Evolutionary conservation across 2,329 filamentous ascomycete genomes (phyloP).

Genomic region (Aspergillus awamori): DNA sequence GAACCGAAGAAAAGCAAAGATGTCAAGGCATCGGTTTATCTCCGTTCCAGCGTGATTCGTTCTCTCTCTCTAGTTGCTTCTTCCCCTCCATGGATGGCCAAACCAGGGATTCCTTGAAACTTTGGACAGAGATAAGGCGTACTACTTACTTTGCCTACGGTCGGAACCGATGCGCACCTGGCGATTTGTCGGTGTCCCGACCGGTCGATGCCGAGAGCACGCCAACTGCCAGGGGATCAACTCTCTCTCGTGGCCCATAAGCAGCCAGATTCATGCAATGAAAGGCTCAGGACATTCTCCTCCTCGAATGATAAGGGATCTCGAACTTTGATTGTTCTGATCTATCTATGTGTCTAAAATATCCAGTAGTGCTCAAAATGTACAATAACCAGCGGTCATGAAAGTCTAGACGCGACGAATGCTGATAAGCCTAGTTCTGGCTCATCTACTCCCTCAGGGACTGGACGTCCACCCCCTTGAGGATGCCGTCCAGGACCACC

Average conservation of each 20-base stretch:
- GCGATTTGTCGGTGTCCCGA: neutral
- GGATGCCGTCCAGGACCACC: conserved; percentile 53
- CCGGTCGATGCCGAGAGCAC: neutral
- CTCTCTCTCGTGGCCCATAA: neutral
- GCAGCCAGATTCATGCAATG: neutral
- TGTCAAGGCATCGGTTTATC: neutral
- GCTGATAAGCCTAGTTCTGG: conserved; percentile 2
- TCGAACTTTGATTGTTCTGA: neutral
- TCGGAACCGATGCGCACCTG: neutral
- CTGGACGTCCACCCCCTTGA: conserved; percentile 40
- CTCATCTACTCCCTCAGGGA: conserved; percentile 18
- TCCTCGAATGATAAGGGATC: neutral
- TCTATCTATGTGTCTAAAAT: neutral
- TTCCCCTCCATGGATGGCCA: neutral
- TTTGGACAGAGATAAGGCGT: neutral
- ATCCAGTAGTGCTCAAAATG: neutral
- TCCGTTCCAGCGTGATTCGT: neutral
- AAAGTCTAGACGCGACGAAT: conserved; percentile 4
- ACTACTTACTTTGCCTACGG: neutral
- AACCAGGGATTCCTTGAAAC: neutral
- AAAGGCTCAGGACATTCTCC: neutral
- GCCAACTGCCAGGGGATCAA: neutral
- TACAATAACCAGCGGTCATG: conserved; percentile 1
- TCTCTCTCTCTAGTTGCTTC: neutral
- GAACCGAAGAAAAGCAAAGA: neutral